Conservation (phyloP, 2,329 filamentous ascomycete species). For the Penicillium sp. region DNA sequence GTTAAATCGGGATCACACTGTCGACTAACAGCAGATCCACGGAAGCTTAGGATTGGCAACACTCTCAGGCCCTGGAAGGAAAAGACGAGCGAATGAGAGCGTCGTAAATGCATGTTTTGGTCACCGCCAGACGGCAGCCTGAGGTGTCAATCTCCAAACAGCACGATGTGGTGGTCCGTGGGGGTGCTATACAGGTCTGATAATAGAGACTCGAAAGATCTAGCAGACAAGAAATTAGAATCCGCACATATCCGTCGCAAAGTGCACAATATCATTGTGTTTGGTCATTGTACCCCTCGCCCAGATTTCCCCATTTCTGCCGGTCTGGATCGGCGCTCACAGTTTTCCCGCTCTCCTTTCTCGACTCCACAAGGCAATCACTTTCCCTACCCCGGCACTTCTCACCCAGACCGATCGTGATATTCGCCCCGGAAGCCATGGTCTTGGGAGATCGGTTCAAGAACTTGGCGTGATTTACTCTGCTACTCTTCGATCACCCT, state of each 20-base stretch:
- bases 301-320: conserved; percentile 11
- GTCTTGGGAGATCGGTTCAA: conserved; percentile 19
- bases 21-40: too few relatives aligned
- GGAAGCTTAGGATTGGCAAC: too few relatives aligned
- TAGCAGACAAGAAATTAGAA: too few relatives aligned
- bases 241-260: too few relatives aligned
- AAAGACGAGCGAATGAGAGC: conserved; percentile 1
- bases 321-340: conserved; percentile 21
- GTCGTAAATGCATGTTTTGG: background rate
- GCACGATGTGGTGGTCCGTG: too few relatives aligned
- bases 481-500: background rate
- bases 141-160: conserved; percentile 6
- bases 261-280: too few relatives aligned
- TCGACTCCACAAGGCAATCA: conserved; percentile 22
- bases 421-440: conserved; percentile 15
- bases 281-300: background rate
- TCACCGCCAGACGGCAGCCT: conserved; percentile 9
- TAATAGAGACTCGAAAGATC: too few relatives aligned
- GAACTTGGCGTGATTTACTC: conserved; percentile 9
- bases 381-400: conserved; percentile 16
- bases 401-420: background rate
- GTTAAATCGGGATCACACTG: too few relatives aligned
- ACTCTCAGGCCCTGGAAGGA: background rate
- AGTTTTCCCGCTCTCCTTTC: conserved; percentile 28
- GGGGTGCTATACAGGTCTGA: too few relatives aligned